A percentile compares a stretch with the other conserved stretches of the same genome.
phyloP scores from a whole-genome alignment of 2,329 filamentous ascomycete species.

The Colletotrichum destructivum region DNA sequence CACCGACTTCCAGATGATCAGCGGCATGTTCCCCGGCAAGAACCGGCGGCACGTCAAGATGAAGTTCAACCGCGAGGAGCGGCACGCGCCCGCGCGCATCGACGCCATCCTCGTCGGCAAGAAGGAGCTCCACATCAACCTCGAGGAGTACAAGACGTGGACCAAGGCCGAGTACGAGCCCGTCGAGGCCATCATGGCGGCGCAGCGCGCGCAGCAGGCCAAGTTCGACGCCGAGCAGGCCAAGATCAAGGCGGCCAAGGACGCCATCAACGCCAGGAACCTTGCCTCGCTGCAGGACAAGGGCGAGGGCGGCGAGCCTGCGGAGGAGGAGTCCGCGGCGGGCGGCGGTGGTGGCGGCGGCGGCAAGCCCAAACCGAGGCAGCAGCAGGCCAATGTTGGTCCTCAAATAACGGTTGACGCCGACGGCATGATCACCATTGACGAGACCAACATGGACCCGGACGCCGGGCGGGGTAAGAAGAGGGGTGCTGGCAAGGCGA shows the following conservation, averaged over 20 bases:
- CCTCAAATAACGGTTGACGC: conserved; percentile 39
- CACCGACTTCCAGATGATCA: conserved; percentile 87
- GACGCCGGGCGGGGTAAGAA: conserved; percentile 47
- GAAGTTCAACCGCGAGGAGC: conserved; percentile 87
- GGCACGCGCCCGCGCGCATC: conserved; percentile 74
- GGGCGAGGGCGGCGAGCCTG: conserved; percentile 46
- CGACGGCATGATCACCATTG: conserved; percentile 43
- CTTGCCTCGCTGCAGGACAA: conserved; percentile 65
- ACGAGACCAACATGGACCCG: conserved; percentile 41
- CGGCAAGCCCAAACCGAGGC: conserved; percentile 9
- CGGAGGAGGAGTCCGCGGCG: conserved; percentile 27
- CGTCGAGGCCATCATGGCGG: conserved; percentile 69
- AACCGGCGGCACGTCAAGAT: conserved; percentile 83
- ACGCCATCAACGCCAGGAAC: conserved; percentile 63
- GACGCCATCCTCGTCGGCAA: conserved; percentile 74
- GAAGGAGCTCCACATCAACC: conserved; percentile 70
- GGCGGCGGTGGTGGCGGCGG: conserved; percentile 4
- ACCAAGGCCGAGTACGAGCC: conserved; percentile 67
- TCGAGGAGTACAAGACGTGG: conserved; percentile 72
- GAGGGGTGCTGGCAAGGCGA: conserved; percentile 51
- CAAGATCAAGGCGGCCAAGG: conserved; percentile 61
- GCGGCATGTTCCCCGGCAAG: conserved; percentile 80
- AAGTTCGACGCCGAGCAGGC: conserved; percentile 62
- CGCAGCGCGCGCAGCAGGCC: conserved; percentile 64
- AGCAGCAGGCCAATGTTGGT: conserved; percentile 24